These are phyloP conservation scores for Asterionellopsis glacialis DNA, from an alignment of 108 stramenopile species.

Conservation along the genomic window DNA sequence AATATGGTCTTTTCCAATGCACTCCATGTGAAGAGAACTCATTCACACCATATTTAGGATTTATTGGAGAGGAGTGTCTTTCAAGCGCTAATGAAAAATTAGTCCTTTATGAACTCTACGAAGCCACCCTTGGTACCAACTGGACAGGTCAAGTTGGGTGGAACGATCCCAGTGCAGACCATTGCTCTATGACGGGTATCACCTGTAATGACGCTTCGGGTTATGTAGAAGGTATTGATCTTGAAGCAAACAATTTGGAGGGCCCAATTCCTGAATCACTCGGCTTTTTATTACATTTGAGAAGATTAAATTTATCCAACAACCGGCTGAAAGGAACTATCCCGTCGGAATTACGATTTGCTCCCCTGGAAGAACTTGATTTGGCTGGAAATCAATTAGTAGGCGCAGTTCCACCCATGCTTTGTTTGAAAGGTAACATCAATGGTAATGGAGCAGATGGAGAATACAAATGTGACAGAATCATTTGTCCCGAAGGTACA, in stretches of 20 bases:
- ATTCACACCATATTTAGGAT: constrained; percentile 39
- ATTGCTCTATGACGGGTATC: constrained; percentile 27
- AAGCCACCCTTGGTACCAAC: constrained; percentile 22
- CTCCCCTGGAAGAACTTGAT: constrained; percentile 26
- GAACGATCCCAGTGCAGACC: constrained; percentile 11
- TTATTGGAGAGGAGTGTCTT: constrained; percentile 9
- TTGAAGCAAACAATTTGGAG: constrained; percentile 24
- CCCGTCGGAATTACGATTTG: constrained; percentile 42
- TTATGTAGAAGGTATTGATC: constrained; percentile 20
- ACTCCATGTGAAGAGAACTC: constrained; percentile 30
- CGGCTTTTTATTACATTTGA: constrained; percentile 25
- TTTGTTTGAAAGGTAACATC: constrained; percentile 40
- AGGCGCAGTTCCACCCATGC: constrained; percentile 34
- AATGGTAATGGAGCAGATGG: constrained; percentile 35
- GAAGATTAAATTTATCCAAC: constrained; percentile 25
- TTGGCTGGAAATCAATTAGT: constrained; percentile 21
- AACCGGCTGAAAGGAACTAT: constrained; percentile 38
- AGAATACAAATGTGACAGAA: constrained; percentile 31
- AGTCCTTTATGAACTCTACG: constrained; percentile 38
- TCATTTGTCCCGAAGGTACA: constrained; percentile 33
- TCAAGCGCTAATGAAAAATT: constrained; percentile 19
- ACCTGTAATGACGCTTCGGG: constrained; percentile 26
- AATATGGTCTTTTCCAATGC: constrained; percentile 36
- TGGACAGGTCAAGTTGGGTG: constrained; percentile 27
- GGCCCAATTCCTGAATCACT: constrained; percentile 28